Evolutionary conservation across 306 rosid species (phyloP).

Genomic region (Fragaria ananassa): DNA sequence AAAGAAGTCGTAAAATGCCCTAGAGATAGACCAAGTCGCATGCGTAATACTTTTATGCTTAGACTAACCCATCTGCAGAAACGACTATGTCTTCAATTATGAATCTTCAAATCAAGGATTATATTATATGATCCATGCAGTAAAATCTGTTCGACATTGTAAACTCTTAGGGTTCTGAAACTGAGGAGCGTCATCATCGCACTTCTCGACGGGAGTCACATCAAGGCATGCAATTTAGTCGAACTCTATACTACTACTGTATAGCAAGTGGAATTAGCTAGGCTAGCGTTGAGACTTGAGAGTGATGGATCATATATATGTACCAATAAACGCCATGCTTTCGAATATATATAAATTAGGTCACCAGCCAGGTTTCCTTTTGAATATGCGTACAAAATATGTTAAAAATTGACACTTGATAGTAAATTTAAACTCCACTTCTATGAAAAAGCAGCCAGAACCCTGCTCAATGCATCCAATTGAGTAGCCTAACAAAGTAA

Average conservation of each 20-base stretch:
- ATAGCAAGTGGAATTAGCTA: background rate
- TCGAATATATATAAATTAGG: slow-evolving; percentile 32
- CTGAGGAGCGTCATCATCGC: no score
- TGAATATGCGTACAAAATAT: background rate
- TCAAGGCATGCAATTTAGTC: background rate
- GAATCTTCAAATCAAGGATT: background rate
- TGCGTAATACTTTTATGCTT: background rate
- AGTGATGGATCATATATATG: background rate
- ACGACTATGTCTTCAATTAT: background rate
- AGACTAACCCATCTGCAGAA: background rate
- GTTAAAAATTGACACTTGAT: slow-evolving; percentile 5
- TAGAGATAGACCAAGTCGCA: background rate
- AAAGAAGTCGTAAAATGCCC: background rate
- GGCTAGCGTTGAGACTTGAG: background rate
- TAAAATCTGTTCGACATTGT: no score
- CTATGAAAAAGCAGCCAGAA: background rate
- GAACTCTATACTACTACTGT: background rate
- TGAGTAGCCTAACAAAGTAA: slow-evolving; percentile 22
- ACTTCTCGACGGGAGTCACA: background rate
- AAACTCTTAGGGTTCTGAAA: background rate
- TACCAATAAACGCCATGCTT: slow-evolving; percentile 16
- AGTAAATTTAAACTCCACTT: background rate
- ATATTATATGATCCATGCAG: no score
- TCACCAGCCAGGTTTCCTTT: slow-evolving; percentile 43
- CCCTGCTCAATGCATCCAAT: slow-evolving; percentile 40